Percentiles rank a stretch among this genome's conserved stretches.
Conservation (phyloP, 768 basidiomycete species). For the Naganishia vaughanmartiniae region DNA sequence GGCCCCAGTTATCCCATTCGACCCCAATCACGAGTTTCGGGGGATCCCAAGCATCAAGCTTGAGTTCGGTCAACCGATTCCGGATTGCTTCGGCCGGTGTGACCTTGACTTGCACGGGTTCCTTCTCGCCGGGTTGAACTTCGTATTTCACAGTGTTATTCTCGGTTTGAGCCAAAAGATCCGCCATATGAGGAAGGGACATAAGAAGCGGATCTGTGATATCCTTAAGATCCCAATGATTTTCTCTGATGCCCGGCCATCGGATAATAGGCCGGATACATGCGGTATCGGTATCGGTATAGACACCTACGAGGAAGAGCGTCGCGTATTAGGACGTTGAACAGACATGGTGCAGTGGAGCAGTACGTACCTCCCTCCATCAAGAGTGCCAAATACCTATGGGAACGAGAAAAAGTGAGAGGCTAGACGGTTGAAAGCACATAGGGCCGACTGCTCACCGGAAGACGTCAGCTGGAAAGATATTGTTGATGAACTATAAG, state of each 20-base stretch:
- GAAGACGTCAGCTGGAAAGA: constrained; percentile 23
- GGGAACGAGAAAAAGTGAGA: neutral
- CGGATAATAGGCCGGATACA: constrained; percentile 33
- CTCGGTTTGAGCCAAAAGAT: neutral
- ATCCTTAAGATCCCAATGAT: neutral
- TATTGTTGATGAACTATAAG: too few relatives aligned
- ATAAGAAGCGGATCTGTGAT: neutral
- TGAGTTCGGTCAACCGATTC: constrained; percentile 1
- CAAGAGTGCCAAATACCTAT: constrained; percentile 39
- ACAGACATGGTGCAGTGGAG: neutral
- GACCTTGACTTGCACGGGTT: neutral
- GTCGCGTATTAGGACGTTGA: neutral
- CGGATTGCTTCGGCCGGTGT: neutral
- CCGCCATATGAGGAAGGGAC: neutral
- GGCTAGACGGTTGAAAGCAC: neutral
- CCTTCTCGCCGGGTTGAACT: constrained; percentile 17
- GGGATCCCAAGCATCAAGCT: constrained; percentile 1
- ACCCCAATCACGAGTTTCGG: constrained; percentile 36
- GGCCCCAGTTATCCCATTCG: constrained; percentile 33
- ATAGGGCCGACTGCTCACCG: neutral
- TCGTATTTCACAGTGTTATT: neutral
- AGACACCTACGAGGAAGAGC: constrained; percentile 19
- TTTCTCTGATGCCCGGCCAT: constrained; percentile 31
- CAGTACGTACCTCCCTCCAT: constrained; percentile 36
- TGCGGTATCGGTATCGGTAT: constrained; percentile 42